Conservation (phyloP, 257 asterid species). For the Gardenia jasminoides region DNA sequence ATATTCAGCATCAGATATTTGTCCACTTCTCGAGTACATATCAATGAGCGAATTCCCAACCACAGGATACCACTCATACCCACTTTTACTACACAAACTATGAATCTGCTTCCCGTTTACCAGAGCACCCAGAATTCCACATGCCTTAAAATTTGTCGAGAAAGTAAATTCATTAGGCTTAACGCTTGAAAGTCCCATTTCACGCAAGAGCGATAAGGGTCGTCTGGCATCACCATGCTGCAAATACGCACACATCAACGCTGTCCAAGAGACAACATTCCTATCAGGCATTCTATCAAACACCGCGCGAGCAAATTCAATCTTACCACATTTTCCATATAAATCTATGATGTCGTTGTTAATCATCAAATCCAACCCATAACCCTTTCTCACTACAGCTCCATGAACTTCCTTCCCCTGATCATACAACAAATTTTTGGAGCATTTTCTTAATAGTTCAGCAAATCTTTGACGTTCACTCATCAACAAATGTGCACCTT, state of each 20-base stretch:
- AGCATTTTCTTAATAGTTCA: slow-evolving; percentile 44
- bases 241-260: slow-evolving; percentile 51
- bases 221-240: slow-evolving; percentile 29
- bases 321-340: slow-evolving; percentile 52
- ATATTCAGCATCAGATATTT: slow-evolving; percentile 41
- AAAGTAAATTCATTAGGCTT: slow-evolving; percentile 54
- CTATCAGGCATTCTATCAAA: slow-evolving; percentile 56
- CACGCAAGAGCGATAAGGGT: slow-evolving; percentile 36
- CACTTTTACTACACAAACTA: slow-evolving; percentile 43
- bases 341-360: slow-evolving; percentile 42
- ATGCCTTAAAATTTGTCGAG: slow-evolving; percentile 61
- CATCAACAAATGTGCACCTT: slow-evolving; percentile 23
- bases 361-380: slow-evolving; percentile 41
- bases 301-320: slow-evolving; percentile 31
- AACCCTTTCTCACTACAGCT: slow-evolving; percentile 42
- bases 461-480: slow-evolving; percentile 44
- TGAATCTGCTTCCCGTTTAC: slow-evolving; percentile 55
- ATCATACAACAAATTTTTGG: slow-evolving; percentile 33
- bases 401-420: slow-evolving; percentile 57
- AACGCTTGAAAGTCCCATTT: slow-evolving; percentile 38
- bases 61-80: slow-evolving; percentile 44
- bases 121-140: slow-evolving; percentile 35
- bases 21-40: slow-evolving; percentile 56
- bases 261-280: slow-evolving; percentile 62
- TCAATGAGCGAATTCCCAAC: slow-evolving; percentile 56